These are phyloP conservation scores for Naganishia cerealis DNA, from an alignment of 1,284 basidiomycete species.

Conservation along the genomic window DNA sequence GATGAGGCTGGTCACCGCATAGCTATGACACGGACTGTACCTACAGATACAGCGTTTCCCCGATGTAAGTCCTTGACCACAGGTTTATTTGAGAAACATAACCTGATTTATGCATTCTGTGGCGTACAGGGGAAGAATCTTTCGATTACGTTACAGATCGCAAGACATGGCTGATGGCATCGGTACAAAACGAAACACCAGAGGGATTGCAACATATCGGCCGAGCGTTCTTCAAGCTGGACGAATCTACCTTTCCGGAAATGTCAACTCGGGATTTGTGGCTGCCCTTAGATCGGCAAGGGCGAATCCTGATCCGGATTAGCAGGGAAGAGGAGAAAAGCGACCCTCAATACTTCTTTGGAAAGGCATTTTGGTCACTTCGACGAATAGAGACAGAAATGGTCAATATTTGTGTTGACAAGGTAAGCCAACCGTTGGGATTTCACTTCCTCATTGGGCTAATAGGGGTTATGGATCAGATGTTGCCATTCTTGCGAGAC, in stretches of 20 bases:
- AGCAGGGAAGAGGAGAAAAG: constrained; percentile 99
- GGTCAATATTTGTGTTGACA: constrained; percentile 94
- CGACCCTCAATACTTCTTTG: constrained; percentile 97
- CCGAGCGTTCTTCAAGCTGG: constrained; percentile 85
- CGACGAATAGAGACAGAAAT: constrained; percentile 95
- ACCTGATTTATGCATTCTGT: neutral
- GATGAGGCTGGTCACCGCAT: constrained; percentile 86
- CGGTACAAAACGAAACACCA: constrained; percentile 83
- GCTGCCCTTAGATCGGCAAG: constrained; percentile 77
- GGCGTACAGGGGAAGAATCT: constrained; percentile 80
- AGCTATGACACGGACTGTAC: constrained; percentile 93
- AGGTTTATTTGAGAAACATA: neutral
- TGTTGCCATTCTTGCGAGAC: constrained; percentile 89
- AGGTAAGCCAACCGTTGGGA: constrained; percentile 59
- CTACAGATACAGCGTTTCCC: constrained; percentile 76
- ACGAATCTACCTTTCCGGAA: constrained; percentile 84
- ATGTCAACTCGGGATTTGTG: constrained; percentile 87
- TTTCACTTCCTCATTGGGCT: constrained; percentile 6
- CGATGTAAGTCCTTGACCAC: constrained; percentile 65
- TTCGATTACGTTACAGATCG: constrained; percentile 82
- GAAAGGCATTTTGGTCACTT: constrained; percentile 87
- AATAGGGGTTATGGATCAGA: constrained; percentile 58
- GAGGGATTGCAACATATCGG: constrained; percentile 91
- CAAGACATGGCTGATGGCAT: constrained; percentile 93
- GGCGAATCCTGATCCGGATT: constrained; percentile 79